Evolutionary conservation across 768 basidiomycete genomes (phyloP).

Genomic region (Dioszegia hungarica): DNA sequence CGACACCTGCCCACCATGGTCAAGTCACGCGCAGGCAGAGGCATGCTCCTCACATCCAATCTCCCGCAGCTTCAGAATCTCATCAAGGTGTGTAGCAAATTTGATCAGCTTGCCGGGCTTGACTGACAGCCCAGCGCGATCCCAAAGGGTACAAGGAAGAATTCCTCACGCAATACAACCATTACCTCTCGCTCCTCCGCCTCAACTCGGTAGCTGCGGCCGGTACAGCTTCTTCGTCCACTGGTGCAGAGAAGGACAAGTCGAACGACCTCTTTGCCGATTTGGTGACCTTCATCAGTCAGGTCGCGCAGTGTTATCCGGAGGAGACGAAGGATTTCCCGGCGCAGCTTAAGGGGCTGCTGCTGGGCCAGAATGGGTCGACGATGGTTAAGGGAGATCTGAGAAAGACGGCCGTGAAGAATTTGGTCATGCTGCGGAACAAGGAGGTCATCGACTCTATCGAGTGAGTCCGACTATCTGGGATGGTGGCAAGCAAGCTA

Average conservation of each 20-base stretch:
- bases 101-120: neutral
- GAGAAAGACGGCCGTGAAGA: slow-evolving; percentile 78
- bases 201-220: slow-evolving; percentile 66
- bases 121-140: slow-evolving; percentile 55
- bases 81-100: slow-evolving; percentile 59
- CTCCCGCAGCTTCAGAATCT: slow-evolving; percentile 94
- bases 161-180: slow-evolving; percentile 93
- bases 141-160: slow-evolving; percentile 87
- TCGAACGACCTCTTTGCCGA: slow-evolving; percentile 72
- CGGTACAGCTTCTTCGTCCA: slow-evolving; percentile 12
- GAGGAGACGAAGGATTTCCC: slow-evolving; percentile 83
- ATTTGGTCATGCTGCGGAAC: slow-evolving; percentile 86
- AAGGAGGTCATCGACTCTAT: slow-evolving; percentile 88
- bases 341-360: slow-evolving; percentile 66
- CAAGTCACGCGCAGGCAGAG: slow-evolving; percentile 51
- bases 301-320: slow-evolving; percentile 92
- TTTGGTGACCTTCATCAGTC: slow-evolving; percentile 83
- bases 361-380: slow-evolving; percentile 56
- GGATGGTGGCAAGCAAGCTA: neutral
- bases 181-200: slow-evolving; percentile 79
- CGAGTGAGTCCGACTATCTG: slow-evolving; percentile 58
- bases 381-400: slow-evolving; percentile 50
- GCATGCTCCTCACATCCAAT: slow-evolving; percentile 76
- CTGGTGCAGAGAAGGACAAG: slow-evolving; percentile 56
- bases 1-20: slow-evolving; percentile 16